A percentile compares a stretch with the other conserved stretches of the same genome.
These are phyloP conservation scores for Carpinus fangiana DNA, from an alignment of 306 rosid species.

Conservation along the genomic window DNA sequence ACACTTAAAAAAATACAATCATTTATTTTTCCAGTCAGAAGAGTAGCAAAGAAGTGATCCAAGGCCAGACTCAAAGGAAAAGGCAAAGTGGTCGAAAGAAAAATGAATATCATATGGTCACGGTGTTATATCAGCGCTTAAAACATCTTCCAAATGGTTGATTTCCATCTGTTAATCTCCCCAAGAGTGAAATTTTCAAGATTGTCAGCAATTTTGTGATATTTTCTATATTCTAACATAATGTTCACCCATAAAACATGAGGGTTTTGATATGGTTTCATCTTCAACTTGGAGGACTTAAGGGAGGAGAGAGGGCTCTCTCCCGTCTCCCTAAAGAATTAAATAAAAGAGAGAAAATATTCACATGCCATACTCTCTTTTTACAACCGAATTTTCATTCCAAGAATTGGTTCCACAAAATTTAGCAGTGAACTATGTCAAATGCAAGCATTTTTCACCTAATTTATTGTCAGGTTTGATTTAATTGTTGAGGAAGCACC, in stretches of 20 bases:
- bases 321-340: not conserved
- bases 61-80: not conserved
- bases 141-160: not conserved
- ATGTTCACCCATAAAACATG: not conserved
- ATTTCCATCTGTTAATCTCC: not conserved
- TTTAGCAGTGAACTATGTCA: not conserved
- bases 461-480: not conserved
- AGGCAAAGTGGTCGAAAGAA: not conserved
- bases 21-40: not conserved
- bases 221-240: not conserved
- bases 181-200: not conserved
- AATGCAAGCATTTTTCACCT: not conserved
- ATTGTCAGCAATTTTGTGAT: not conserved
- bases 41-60: no score
- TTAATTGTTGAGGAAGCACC: not conserved
- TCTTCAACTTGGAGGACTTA: not conserved
- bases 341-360: not conserved
- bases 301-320: not conserved
- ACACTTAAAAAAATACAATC: conserved; percentile 4
- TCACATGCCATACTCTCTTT: not conserved
- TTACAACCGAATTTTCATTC: not conserved
- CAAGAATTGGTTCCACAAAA: not conserved
- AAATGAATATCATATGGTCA: not conserved
- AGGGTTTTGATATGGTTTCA: not conserved
- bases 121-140: not conserved